These are phyloP conservation scores for Aschersonia sp. DNA, from an alignment of 2,329 filamentous ascomycete species.

Conservation along the genomic window DNA sequence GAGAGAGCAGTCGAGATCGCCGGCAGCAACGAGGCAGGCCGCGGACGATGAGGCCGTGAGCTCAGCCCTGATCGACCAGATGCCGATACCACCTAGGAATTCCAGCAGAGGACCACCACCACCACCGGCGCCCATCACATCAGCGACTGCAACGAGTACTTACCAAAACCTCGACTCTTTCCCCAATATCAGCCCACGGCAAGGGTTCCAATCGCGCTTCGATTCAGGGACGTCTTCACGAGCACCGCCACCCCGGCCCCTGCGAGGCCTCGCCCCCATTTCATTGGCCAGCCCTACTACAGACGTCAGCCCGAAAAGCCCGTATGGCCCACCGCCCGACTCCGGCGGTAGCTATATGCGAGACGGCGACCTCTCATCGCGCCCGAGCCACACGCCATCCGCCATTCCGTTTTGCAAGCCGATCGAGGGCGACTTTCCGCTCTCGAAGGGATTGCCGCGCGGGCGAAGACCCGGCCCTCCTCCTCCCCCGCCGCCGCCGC, in stretches of 20 bases:
- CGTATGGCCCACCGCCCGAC: conserved; percentile 9
- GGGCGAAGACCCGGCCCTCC: conserved; percentile 14
- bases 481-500: not conserved
- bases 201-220: conserved; percentile 12
- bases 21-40: not conserved
- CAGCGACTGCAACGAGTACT: not conserved
- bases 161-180: not conserved
- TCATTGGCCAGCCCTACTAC: conserved; percentile 3
- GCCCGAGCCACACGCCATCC: conserved; percentile 4
- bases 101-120: not conserved
- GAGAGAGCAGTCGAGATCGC: too few relatives aligned
- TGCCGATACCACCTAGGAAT: conserved; percentile 1
- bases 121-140: conserved; percentile 1
- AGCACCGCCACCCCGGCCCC: conserved; percentile 9
- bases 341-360: conserved; percentile 4
- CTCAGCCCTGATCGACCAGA: conserved; percentile 3
- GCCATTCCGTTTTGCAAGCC: conserved; percentile 13
- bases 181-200: not conserved
- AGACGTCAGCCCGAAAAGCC: conserved; percentile 6
- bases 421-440: conserved; percentile 18
- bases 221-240: conserved; percentile 9
- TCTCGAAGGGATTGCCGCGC: conserved; percentile 19
- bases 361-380: conserved; percentile 2
- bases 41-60: conserved; percentile 1
- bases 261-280: conserved; percentile 9